Evolutionary conservation across 371 early-diverging fungal genomes (phyloP), one percentile per base, ranked within the genome.

Genomic region (Batkoa obscura): DNA sequence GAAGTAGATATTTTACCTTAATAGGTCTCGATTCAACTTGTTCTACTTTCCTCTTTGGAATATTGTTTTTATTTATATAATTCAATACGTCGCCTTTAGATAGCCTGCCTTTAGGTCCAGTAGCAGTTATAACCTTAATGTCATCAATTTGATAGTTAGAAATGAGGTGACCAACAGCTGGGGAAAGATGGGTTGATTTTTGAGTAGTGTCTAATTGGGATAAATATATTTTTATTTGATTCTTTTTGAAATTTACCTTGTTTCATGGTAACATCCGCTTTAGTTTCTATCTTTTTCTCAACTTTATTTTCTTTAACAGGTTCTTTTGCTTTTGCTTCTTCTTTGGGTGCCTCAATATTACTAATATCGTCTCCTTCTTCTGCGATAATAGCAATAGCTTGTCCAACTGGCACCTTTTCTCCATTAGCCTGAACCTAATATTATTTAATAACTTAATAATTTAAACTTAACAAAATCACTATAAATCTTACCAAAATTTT

Each of bases 41-140:
- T 35, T 50, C 32, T 9, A 30, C 51, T 50, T 8, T 8, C 41
- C n/a, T 41, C n/a, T 30, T 50, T 13, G 23, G 51, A 35, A 50
- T 50, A 10, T 41, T 53, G 30, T 37, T 45, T 65, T 68, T 68
- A 56, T 64, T 66, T 58, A 73, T 77, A 64, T 64, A 89, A 65
- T 64, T 69, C 66, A 84, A 80, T 34, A 95, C 83, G 67, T 98
- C 98, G 30, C 79, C 73, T 79, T 94, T 90, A 53, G 90, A 69
- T 59, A 95, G 82, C 56, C 94, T 76, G 57, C 92, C 91, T 52
- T 79, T 65, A 39, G 95, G 95, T 35, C 96, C 98, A 55, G 92
- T 72, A 50, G 94, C 98, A 56, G 72, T 12, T 12, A 53, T 53
- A 30, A 13, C 23, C 5, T 13, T 35, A 6, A 32, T 6, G 15